Evolutionary conservation across 139 green algal species (phyloP).

Genomic region (Coelastrella sp.): DNA sequence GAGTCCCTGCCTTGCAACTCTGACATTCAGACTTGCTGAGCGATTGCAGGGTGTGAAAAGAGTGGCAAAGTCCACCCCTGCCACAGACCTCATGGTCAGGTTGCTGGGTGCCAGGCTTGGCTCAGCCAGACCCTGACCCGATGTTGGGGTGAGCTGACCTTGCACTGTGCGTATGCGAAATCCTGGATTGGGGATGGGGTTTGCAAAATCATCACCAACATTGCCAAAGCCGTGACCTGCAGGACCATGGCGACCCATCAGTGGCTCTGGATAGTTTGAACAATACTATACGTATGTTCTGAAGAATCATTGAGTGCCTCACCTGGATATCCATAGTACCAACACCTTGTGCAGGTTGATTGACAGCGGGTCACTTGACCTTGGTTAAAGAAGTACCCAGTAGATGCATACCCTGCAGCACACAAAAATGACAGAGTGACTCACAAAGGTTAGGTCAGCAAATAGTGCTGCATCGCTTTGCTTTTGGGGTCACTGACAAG

Average conservation of each 20-base stretch:
- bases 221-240: conserved; percentile 26
- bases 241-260: not conserved
- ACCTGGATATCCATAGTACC: conserved; percentile 45
- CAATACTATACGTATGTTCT: not conserved
- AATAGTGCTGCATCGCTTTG: too few species aligned
- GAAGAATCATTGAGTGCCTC: not conserved
- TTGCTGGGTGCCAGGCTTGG: not conserved
- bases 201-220: not conserved
- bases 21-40: not conserved
- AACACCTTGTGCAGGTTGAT: conserved; percentile 17
- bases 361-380: conserved; percentile 16
- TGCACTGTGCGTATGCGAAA: not conserved
- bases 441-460: not conserved
- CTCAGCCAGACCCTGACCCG: not conserved
- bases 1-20: not conserved
- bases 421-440: not conserved
- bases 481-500: too few species aligned
- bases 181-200: not conserved
- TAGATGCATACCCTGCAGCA: not conserved
- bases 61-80: not conserved
- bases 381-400: conserved; percentile 11
- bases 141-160: not conserved
- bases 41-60: conserved; percentile 25
- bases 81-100: not conserved
- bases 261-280: not conserved